A percentile compares a stretch with the other conserved stretches of the same genome.
Conservation (phyloP, 78 protist genomes). For the Dictyostelium citrinum region DNA sequence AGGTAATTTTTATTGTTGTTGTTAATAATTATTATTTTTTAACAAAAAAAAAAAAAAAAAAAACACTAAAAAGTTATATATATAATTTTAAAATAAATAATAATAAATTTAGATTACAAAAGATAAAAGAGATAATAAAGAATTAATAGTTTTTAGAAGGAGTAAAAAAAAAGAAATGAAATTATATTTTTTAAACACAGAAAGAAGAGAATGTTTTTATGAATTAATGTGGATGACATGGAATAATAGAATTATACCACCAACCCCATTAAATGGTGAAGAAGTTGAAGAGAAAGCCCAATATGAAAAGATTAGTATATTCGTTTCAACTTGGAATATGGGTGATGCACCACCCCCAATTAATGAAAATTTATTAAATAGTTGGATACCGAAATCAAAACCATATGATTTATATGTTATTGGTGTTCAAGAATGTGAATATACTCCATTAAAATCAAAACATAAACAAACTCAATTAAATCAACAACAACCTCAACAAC, state of each 20-base stretch:
- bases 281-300: constrained; percentile 11
- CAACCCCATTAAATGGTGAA: neutral
- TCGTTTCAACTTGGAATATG: constrained; percentile 74
- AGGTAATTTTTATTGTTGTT: too few relatives aligned
- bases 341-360: constrained; percentile 84
- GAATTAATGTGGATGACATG: constrained; percentile 41
- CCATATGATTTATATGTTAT: constrained; percentile 67
- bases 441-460: neutral
- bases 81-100: neutral
- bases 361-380: neutral
- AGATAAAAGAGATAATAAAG: neutral
- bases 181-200: constrained; percentile 12
- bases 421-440: constrained; percentile 65
- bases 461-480: neutral
- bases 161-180: constrained; percentile 18
- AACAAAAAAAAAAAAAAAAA: too few relatives aligned
- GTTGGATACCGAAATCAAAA: constrained; percentile 56
- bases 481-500: neutral
- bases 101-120: neutral
- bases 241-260: neutral
- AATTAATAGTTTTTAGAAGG: neutral
- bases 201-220: constrained; percentile 56
- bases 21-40: too few relatives aligned
- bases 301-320: constrained; percentile 18
- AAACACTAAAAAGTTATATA: too few relatives aligned